Conservation (phyloP, 2,329 filamentous ascomycete genomes). For the Tolypocladium tropicale region DNA sequence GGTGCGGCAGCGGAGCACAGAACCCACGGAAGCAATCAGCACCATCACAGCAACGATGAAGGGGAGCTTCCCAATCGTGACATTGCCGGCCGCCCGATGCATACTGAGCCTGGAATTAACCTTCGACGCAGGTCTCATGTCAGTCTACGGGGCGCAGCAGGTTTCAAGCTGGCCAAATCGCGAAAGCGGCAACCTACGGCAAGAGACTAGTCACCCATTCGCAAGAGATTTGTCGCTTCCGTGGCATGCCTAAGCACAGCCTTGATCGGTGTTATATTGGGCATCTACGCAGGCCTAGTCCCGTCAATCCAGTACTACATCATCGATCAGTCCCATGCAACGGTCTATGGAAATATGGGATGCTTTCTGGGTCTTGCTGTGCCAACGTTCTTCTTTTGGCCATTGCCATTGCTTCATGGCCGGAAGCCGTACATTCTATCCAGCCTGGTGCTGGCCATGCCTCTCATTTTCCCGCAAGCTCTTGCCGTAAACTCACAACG, state of each 20-base stretch:
- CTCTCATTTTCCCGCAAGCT: conserved; percentile 67
- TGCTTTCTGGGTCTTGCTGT: conserved; percentile 63
- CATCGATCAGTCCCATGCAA: conserved; percentile 55
- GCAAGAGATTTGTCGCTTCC: conserved; percentile 58
- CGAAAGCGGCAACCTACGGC: conserved; percentile 57
- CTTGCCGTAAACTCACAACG: conserved; percentile 49
- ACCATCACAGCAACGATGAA: conserved; percentile 9
- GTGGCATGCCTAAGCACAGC: conserved; percentile 66
- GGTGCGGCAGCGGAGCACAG: neutral
- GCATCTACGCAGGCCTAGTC: conserved; percentile 69
- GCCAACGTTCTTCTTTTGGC: conserved; percentile 62
- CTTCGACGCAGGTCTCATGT: conserved; percentile 42
- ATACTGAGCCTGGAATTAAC: conserved; percentile 25
- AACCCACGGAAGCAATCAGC: neutral
- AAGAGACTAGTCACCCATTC: conserved; percentile 56
- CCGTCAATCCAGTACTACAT: conserved; percentile 73
- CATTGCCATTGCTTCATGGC: conserved; percentile 63
- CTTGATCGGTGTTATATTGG: conserved; percentile 58
- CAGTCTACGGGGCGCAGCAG: conserved; percentile 37
- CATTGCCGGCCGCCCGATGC: conserved; percentile 12
- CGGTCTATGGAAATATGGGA: conserved; percentile 63
- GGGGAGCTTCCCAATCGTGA: conserved; percentile 15
- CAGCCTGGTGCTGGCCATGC: conserved; percentile 58
- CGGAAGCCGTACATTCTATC: conserved; percentile 67
- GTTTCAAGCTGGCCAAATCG: conserved; percentile 41